Base-by-base conservation (phyloP, 2,329 filamentous ascomycete genomes). In the Blumeria graminis region DNA sequence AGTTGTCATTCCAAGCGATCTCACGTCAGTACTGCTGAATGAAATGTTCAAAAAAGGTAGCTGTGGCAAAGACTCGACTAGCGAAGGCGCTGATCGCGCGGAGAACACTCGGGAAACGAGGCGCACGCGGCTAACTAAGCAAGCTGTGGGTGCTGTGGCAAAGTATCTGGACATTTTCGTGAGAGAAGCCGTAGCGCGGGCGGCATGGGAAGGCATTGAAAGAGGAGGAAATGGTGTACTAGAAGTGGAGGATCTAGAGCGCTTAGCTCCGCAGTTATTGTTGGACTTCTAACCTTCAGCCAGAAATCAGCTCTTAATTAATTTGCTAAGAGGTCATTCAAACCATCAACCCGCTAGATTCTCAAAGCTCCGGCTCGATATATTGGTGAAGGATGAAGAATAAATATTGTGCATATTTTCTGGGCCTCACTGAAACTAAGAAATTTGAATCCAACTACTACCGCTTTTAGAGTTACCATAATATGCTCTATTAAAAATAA, bases 101-200 rank as follows among this genome's bases (percentile, higher is more conserved):
- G 22, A 14, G n/a, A 28, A 28, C 6, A 32, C 32, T 8, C n/a
- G 28, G n/a, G 16, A 9, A 14, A 32, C 18, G 4, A 51, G 34
- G 16, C 18, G 48, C 32, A 89, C 84, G 28, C 75, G 82, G 61
- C 80, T 94, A 61, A 81, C 81, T 7, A 81, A 78, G 63, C 84
- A 88, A 64, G 87, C 87, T 3, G 86, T 89, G 66, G 75, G 72
- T 6, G 77, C 88, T 1, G 76, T 89, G 58, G 83, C 80, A 13
- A 87, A 83, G 69, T 96, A 96, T 67, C 76, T 95, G 68, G 87
- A 95, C 68, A 78, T 90, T 0, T 96, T 95, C 69, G 84, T 94
- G 56, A 76, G 84, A 59, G 90, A 96, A 71, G 86, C 87, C 0
- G 80, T 96, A 66, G 86, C 87, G 14, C 71, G 90, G 65, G 81